Base-by-base conservation (phyloP, 495 filamentous ascomycete species). In the Penicillium canescens region DNA sequence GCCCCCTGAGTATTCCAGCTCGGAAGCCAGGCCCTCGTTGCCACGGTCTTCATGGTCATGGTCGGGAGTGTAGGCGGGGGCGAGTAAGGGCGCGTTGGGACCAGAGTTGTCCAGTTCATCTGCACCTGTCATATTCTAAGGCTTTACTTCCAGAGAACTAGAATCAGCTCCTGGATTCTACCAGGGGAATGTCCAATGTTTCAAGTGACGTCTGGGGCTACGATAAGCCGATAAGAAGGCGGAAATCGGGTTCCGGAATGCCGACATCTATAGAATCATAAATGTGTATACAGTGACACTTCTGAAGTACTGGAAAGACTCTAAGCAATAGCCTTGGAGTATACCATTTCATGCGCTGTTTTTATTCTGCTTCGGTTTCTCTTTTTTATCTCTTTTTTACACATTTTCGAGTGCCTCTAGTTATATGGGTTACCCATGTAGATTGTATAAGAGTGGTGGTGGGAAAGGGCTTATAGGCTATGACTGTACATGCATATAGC, bases 11-110 rank as follows among this genome's bases (percentile, higher is more conserved):
- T 60, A 60, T 20, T 54, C 40, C 16, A 54, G 44, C 31, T 63
- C 55, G n/a, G 50, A 53, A 13, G 55, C 34, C 20, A 20, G 42
- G 31, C 12, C 46, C 14, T 59, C 59, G 45, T 58, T 42, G 42
- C 43, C 45, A 38, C 58, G 40, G 49, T 56, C 21, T 20, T 59
- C 26, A 28, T 57, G 18, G 31, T 56, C 48, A 10, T 28, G 46
- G 41, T 31, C 28, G 36, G 42, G 56, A 14, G 51, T 13, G 24
- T 65, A 55, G 33, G 38, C 23, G 10, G 59, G 23, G 13, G 64
- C 24, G 39, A 76, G 70, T 6, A 76, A 53, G 38, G 73, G 71
- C 12, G 62, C 68, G 47, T 63, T 49, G 4, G 64, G 50, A 13
- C 63, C 65, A 1, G 56, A 48, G 1, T 23, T 55, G 21, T 70